phyloP scores from a whole-genome alignment of 164 flowering plant genomes.

The Vitis rupestris region DNA sequence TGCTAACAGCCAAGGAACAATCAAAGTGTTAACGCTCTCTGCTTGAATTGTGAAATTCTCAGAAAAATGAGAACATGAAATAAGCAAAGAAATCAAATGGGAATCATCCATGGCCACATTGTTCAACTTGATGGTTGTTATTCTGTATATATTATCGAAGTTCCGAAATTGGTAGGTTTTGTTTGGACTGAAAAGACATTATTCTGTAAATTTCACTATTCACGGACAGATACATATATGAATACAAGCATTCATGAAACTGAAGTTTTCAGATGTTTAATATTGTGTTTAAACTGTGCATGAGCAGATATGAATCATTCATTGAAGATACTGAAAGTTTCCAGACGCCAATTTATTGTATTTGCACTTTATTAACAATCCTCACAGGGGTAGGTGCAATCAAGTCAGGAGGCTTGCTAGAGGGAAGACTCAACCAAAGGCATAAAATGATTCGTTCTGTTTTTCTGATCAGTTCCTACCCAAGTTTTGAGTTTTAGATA shows the following conservation, averaged over 20 bases:
- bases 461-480: too few relatives aligned
- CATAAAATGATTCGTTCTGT: too few relatives aligned
- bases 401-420: too few relatives aligned
- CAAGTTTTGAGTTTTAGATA: too few relatives aligned
- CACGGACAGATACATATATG: background rate
- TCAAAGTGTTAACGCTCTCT: slow-evolving; percentile 87
- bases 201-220: background rate
- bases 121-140: background rate
- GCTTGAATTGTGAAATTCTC: slow-evolving; percentile 31
- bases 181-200: too few relatives aligned
- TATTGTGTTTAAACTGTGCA: background rate
- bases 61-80: background rate
- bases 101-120: background rate
- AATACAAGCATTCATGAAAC: background rate
- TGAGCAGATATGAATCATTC: background rate
- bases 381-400: too few relatives aligned
- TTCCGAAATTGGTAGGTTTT: too few relatives aligned
- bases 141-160: background rate
- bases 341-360: too few relatives aligned
- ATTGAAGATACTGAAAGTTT: too few relatives aligned
- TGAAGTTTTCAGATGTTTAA: background rate
- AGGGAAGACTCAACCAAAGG: too few relatives aligned
- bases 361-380: too few relatives aligned
- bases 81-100: background rate
- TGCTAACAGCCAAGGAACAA: slow-evolving; percentile 95